phyloP scores from a whole-genome alignment of 257 asterid genomes.

The Nicotiana obtusifolia region DNA sequence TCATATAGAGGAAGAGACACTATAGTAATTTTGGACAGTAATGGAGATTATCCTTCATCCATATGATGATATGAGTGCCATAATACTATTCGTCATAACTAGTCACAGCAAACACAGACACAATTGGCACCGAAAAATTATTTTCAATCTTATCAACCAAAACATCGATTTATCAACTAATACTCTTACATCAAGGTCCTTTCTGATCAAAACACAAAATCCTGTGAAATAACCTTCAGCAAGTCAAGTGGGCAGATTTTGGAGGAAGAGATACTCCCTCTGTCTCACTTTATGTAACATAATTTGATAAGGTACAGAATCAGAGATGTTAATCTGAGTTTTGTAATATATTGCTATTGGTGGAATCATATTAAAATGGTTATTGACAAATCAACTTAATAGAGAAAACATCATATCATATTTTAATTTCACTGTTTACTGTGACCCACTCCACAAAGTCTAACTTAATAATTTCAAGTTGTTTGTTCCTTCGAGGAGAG shows the following conservation, averaged over 20 bases:
- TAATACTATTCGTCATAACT: not conserved
- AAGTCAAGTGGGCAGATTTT: not conserved
- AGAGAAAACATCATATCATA: not conserved
- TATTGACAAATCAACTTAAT: not conserved
- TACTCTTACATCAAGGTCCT: conserved; percentile 2
- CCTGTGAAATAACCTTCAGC: not conserved
- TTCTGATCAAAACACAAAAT: not conserved
- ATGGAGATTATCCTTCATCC: not conserved
- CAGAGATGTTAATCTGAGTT: not conserved
- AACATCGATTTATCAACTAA: not conserved
- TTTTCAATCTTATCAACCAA: conserved; percentile 1
- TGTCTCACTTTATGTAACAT: not conserved
- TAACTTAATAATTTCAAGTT: not conserved
- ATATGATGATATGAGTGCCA: not conserved
- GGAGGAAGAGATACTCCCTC: not conserved
- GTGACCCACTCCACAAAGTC: not conserved
- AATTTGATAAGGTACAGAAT: not conserved
- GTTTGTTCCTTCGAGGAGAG: not conserved
- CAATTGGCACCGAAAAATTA: not conserved
- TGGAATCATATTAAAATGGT: not conserved
- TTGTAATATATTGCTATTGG: not conserved
- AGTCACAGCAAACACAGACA: not conserved
- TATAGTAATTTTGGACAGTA: not conserved
- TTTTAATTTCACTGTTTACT: not conserved
- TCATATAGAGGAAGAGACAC: conserved; percentile 3